phyloP scores from a whole-genome alignment of 257 asterid genomes.

The Solanum ossicruentum region DNA sequence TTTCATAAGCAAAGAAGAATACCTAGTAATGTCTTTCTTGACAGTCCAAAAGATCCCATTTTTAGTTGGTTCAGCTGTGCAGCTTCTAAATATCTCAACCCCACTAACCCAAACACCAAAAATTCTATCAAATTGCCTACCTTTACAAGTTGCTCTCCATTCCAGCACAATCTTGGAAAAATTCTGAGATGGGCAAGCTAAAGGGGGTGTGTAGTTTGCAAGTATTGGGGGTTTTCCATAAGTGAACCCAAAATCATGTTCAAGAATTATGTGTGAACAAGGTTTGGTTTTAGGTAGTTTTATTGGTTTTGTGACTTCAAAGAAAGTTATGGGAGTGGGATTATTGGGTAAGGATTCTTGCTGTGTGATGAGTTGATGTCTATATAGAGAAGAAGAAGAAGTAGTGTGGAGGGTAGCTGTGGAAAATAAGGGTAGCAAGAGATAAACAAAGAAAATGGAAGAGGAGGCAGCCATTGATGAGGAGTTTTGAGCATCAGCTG shows the following conservation, averaged over 20 bases:
- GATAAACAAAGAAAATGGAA: neutral
- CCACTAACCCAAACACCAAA: slow-evolving; percentile 86
- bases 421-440: slow-evolving; percentile 7
- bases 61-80: slow-evolving; percentile 63
- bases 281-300: slow-evolving; percentile 35
- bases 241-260: slow-evolving; percentile 46
- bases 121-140: slow-evolving; percentile 67
- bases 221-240: slow-evolving; percentile 46
- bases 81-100: slow-evolving; percentile 68
- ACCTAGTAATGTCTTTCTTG: slow-evolving; percentile 63
- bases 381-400: slow-evolving; percentile 1
- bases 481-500: neutral
- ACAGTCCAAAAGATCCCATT: slow-evolving; percentile 56
- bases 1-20: slow-evolving; percentile 36
- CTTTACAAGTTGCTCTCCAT: slow-evolving; percentile 62
- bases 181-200: slow-evolving; percentile 27
- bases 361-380: slow-evolving; percentile 5
- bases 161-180: slow-evolving; percentile 48
- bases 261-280: slow-evolving; percentile 28
- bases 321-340: slow-evolving; percentile 25
- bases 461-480: slow-evolving; percentile 6
- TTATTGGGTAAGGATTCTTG: neutral
- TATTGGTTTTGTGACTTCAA: slow-evolving; percentile 55
- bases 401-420: slow-evolving; percentile 19
- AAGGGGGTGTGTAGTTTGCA: slow-evolving; percentile 38